These are phyloP conservation scores for Rhododendron williamsianum DNA, from an alignment of 148 eudicot genomes.

Conservation along the genomic window DNA sequence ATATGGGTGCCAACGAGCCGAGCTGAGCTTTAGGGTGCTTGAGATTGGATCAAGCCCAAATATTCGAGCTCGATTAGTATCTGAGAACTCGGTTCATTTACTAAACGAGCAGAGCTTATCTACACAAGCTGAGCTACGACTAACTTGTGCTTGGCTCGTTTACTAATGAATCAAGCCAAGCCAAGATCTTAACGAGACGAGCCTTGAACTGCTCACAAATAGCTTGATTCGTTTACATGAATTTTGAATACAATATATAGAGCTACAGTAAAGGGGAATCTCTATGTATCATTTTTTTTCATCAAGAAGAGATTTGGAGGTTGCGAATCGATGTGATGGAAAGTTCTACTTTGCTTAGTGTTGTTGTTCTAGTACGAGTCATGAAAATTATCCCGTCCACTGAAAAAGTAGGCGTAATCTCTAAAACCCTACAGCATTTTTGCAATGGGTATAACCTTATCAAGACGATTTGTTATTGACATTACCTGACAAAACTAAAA, in stretches of 20 bases:
- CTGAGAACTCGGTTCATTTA: neutral
- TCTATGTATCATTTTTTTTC: neutral
- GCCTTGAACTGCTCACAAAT: neutral
- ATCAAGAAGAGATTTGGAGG: neutral
- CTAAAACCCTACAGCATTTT: neutral
- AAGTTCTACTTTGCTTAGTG: neutral
- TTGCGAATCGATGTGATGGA: neutral
- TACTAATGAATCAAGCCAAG: neutral
- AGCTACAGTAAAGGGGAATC: neutral
- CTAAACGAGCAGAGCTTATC: neutral
- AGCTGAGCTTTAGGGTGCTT: neutral
- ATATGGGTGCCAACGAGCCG: neutral
- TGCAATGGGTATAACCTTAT: neutral
- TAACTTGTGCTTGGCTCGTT: no score
- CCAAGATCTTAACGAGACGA: no score
- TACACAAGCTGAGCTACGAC: no score
- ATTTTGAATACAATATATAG: neutral
- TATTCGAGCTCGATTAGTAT: neutral
- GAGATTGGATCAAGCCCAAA: neutral
- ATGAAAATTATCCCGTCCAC: neutral
- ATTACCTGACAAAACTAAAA: neutral
- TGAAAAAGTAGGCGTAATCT: neutral
- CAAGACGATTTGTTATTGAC: neutral
- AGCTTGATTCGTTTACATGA: neutral
- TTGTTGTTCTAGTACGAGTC: neutral